Base-by-base conservation (phyloP, 1,284 basidiomycete species). In the Trametes hirsuta region DNA sequence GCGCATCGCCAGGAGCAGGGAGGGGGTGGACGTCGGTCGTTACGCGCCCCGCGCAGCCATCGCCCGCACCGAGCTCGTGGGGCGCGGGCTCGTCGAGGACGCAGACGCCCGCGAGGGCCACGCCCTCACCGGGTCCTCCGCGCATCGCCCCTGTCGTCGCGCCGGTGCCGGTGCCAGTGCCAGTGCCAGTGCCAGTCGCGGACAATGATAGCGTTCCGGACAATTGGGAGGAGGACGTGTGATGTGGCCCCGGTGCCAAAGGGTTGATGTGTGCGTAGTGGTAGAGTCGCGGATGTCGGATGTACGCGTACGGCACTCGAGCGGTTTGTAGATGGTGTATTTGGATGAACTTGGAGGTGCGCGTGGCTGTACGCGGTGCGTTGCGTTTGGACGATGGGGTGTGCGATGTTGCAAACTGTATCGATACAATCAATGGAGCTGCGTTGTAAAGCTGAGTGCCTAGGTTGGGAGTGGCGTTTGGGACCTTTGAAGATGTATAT, bases 211-310 rank as follows among this genome's bases (percentile, higher is more conserved):
- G 71, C 46, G 77, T 85, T 1, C 81, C 82, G 0, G 78, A 83
- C 41, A 72, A 80, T 61, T 86, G 83, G 84, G 83, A 85, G 61
- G 81, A 85, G 56, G 84, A 83, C 59, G 65, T 55, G 3, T 75
- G 42, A 50, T 21, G 35, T 48, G 47, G 11, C 24, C 34, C 14
- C 39, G n/a, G 11, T 40, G 39, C 39, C 39, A 12, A 40, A 40
- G 39, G 12, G n/a, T 40, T 40, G 30, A 30, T 30, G 30, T 30
- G 30, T 30, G 30, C 30, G 30, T 30, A 30, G 8, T 8, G 30
- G 30, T 5, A 30, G 30, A 8, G 30, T 48, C 22, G 47, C 18
- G 34, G 11, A 36, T 48, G 45, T 30, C 30, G 30, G 47, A 36
- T 14, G n/a, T 45, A 22, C 10, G 8, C 14, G 12, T 6, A 10